Evolutionary conservation across 2,329 filamentous ascomycete genomes (phyloP), one percentile per base, ranked within the genome.

Genomic region (Balansia obtecta): DNA sequence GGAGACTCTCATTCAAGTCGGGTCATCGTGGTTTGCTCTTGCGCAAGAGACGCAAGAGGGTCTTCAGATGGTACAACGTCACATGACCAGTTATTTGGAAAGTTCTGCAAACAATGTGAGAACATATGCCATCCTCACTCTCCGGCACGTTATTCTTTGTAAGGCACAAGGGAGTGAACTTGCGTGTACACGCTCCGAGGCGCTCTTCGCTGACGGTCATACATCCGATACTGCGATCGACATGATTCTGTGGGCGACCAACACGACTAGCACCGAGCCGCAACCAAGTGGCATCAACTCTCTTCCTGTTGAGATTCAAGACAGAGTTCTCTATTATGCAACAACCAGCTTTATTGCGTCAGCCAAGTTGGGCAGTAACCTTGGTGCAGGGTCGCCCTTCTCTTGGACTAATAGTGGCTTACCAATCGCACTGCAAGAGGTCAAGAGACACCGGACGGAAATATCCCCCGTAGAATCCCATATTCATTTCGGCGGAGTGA

Each of bases 241-340:
- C 8, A 54, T 59, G 37, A 4, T 59, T 51, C 45, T 58, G 44
- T 57, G 50, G 54, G 52, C 54, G 45, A 37, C 49, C 2, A 52
- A 50, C 20, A 47, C n/a, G 5, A 45, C 44, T 1, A 38, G 13
- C 41, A 34, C 22, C 2, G 38, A 52, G 37, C 45, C 46, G 38
- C n/a, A 45, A 12, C 40, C 39, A 33, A 52, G 32, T 33, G 11
- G 20, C 38, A 46, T 60, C 15, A 45, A 52, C 46, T 37, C 7
- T 27, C 52, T 60, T n/a, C 57, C 57, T 1, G 1, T 54, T 22
- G 54, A 59, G 43, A 55, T 58, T 3, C 55, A 58, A 18, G 45
- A 55, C 27, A 53, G 16, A 27, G 46, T 59, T 42, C 50, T 59
- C 11, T 39, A 46, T 47, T 49, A 49, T 10, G 46, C 47, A 22